A percentile compares a stretch with the other conserved stretches of the same genome.
These are phyloP conservation scores for Endoconidiophora polonica DNA, from an alignment of 2,329 filamentous ascomycete species.

Conservation along the genomic window DNA sequence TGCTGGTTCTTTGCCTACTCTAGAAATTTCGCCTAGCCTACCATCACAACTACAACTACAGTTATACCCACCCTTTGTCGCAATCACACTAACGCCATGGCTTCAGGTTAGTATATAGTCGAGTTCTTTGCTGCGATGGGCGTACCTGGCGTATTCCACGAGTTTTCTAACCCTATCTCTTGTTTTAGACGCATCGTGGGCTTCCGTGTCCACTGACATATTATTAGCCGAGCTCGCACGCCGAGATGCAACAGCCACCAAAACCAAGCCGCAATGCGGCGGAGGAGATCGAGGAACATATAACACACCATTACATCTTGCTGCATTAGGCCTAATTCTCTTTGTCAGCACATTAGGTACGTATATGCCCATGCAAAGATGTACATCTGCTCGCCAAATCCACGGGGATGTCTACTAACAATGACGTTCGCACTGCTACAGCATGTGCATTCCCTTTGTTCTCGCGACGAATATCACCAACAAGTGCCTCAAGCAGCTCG, in stretches of 20 bases:
- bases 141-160: too few species aligned
- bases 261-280: conserved; percentile 33
- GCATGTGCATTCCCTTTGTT: conserved; percentile 52
- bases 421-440: conserved; percentile 15
- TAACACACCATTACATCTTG: conserved; percentile 49
- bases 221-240: conserved; percentile 37
- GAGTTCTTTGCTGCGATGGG: too few species aligned
- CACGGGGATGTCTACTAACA: neutral
- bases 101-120: too few species aligned
- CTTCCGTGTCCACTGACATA: conserved; percentile 33
- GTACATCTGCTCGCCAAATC: neutral
- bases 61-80: too few species aligned
- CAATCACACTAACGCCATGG: too few species aligned
- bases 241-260: conserved; percentile 20
- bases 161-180: too few species aligned
- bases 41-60: too few species aligned
- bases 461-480: conserved; percentile 32
- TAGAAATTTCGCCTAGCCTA: too few species aligned
- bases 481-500: conserved; percentile 1
- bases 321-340: conserved; percentile 51
- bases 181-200: conserved; percentile 21
- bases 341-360: conserved; percentile 40
- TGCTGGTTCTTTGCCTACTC: too few species aligned
- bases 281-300: conserved; percentile 36
- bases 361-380: conserved; percentile 12